These are phyloP conservation scores for Silene noctiflora DNA, from an alignment of 179 eudicot genomes.

Conservation along the genomic window DNA sequence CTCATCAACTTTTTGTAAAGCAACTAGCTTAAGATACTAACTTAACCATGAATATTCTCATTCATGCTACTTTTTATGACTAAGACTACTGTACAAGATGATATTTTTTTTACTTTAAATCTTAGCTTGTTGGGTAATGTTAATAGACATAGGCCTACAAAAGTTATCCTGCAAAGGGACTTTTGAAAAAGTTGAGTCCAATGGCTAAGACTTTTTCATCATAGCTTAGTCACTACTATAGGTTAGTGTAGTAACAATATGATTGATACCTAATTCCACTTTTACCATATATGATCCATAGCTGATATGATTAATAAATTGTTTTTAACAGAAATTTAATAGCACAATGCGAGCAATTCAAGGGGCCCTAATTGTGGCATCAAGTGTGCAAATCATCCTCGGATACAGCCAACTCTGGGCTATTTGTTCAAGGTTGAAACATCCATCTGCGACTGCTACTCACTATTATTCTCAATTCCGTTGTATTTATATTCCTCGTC, in stretches of 20 bases:
- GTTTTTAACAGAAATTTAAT: conserved; percentile 58
- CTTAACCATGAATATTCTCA: conserved; percentile 29
- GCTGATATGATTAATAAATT: neutral
- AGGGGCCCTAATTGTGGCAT: conserved; percentile 93
- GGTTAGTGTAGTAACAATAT: conserved; percentile 1
- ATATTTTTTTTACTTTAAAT: no score
- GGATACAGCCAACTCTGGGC: conserved; percentile 98
- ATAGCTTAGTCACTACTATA: conserved; percentile 8
- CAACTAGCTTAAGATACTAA: conserved; percentile 22
- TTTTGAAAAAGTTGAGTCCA: conserved; percentile 30
- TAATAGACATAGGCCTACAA: no score
- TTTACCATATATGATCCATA: no score
- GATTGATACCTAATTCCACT: neutral
- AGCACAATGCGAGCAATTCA: conserved; percentile 87
- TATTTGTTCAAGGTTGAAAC: conserved; percentile 74
- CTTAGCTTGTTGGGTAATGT: no score
- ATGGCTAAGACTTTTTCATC: conserved; percentile 26
- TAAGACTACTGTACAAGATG: no score
- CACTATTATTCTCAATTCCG: no score
- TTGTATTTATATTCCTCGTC: no score
- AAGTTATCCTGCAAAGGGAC: conserved; percentile 26
- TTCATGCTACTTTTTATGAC: neutral
- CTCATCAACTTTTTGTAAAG: neutral
- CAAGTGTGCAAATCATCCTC: conserved; percentile 90
- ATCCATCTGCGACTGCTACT: no score